Conservation (phyloP, 495 filamentous ascomycete species). For the Talaromyces proteolyticus region DNA sequence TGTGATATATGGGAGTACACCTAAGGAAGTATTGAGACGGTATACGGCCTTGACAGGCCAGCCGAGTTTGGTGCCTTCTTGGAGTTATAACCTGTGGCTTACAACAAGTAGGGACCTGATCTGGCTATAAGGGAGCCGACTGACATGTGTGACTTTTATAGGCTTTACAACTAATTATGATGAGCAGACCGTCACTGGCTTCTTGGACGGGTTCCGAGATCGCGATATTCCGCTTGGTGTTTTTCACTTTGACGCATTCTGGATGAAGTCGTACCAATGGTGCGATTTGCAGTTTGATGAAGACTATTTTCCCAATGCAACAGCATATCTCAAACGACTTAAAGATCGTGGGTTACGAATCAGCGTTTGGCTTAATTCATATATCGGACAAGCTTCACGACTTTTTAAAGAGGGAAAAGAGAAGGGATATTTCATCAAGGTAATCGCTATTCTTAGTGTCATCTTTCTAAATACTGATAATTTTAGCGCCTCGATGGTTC, state of each 20-base stretch:
- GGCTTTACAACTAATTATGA: conserved; percentile 66
- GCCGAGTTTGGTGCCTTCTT: conserved; percentile 54
- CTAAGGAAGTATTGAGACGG: conserved; percentile 59
- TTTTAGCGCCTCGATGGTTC: conserved; percentile 55
- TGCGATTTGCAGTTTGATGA: conserved; percentile 67
- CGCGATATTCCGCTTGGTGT: conserved; percentile 61
- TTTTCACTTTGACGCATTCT: conserved; percentile 70
- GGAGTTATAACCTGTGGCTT: conserved; percentile 69
- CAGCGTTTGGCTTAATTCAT: conserved; percentile 69
- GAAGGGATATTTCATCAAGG: conserved; percentile 63
- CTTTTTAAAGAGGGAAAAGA: conserved; percentile 58
- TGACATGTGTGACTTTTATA: not conserved
- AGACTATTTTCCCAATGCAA: conserved; percentile 63
- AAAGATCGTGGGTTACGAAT: conserved; percentile 57
- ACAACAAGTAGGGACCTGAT: conserved; percentile 41
- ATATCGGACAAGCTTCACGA: conserved; percentile 61
- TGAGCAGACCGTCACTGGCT: conserved; percentile 58
- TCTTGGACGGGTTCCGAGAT: conserved; percentile 62
- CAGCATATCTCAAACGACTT: conserved; percentile 55
- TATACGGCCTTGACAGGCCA: conserved; percentile 58
- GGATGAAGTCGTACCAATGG: conserved; percentile 64
- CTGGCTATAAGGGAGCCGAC: not conserved
- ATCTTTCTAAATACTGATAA: not conserved
- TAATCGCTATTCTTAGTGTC: conserved; percentile 2
- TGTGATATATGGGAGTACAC: conserved; percentile 60